Base-by-base conservation (phyloP, 208 protist species). In the Acanthamoeba healyi region DNA sequence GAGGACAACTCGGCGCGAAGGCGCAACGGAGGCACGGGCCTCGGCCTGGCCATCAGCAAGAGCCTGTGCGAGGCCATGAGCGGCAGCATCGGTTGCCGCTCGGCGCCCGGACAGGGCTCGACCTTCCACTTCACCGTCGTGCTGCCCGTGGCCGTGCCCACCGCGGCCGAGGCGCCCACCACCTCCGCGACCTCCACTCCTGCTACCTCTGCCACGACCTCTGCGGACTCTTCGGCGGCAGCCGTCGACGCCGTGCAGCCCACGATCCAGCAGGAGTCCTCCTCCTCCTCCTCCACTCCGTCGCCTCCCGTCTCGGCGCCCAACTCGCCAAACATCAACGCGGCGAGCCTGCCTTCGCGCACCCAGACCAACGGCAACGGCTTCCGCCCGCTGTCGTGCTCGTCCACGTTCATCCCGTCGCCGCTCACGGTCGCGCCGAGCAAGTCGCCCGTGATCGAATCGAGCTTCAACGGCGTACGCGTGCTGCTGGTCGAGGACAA, bases 401-500 rank as follows among this genome's bases (percentile, higher is more conserved):
- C 74, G 74, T 26, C 38, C 24, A 82, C 72, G 0, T 84, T 84
- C 24, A 84, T 58, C 24, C 38, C 44, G 7, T 84, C 74, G 46
- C 44, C 74, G n/a, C 74, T 84, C 5, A 44, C 38, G 7, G 22
- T 79, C 70, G 22, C 70, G 70, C 36, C 70, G 22, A 9, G 3
- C 36, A 79, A 79, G 38, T 79, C 70, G 19, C 70, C 70, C 36
- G 34, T 79, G 19, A 44, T 44, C 12, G 40, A 72, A 17, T 22
- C 17, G 54, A 70, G 51, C 51, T 36, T 93, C 22, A 9, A 56
- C 26, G 88, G 88, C 32, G 46, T 38, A 17, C 40, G 51, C 38
- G 42, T 93, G 19, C 40, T 93, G 63, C 63, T 93, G 7, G 88
- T 93, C 36, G 88, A 93, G 65, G 88, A 93, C 51, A 93, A 93